Percentiles rank a stretch among this genome's conserved stretches.
Evolutionary conservation across 2,329 filamentous ascomycete species (phyloP).

Genomic region (Pseudocercospora crystallina): DNA sequence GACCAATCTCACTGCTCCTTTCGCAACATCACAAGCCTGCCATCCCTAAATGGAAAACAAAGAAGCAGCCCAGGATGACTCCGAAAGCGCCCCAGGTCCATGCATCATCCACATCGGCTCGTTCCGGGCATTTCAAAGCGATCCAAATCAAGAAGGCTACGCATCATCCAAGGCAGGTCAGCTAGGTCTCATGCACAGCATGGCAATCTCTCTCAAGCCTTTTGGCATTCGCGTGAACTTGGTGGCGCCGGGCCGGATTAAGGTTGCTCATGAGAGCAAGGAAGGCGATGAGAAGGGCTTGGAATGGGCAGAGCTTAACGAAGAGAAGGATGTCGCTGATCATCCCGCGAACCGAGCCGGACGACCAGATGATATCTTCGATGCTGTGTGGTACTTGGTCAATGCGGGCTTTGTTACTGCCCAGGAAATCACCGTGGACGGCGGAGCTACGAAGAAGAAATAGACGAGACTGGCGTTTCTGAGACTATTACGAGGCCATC

Average conservation of each 20-base stretch:
- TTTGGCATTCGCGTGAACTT: slow-evolving; percentile 48
- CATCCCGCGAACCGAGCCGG: slow-evolving; percentile 52
- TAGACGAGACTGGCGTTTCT: not conserved
- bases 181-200: slow-evolving; percentile 49
- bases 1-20: slow-evolving; percentile 41
- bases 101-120: slow-evolving; percentile 50
- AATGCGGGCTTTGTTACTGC: slow-evolving; percentile 44
- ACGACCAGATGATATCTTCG: slow-evolving; percentile 46
- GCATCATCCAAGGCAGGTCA: slow-evolving; percentile 50
- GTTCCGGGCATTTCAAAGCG: slow-evolving; percentile 50
- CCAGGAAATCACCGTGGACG: slow-evolving; percentile 47
- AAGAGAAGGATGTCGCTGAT: slow-evolving; percentile 46
- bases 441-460: slow-evolving; percentile 42
- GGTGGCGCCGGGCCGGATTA: slow-evolving; percentile 52
- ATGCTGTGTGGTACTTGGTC: slow-evolving; percentile 42
- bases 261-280: slow-evolving; percentile 45
- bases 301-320: slow-evolving; percentile 42
- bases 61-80: slow-evolving; percentile 10
- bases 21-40: slow-evolving; percentile 30
- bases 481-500: too few relatives aligned
- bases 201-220: slow-evolving; percentile 46
- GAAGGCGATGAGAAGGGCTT: slow-evolving; percentile 41
- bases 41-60: slow-evolving; percentile 32
- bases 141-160: slow-evolving; percentile 51
- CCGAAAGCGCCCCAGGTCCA: slow-evolving; percentile 25